Evolutionary conservation across 441 rosid species (phyloP).

Genomic region (Erodium texanum): DNA sequence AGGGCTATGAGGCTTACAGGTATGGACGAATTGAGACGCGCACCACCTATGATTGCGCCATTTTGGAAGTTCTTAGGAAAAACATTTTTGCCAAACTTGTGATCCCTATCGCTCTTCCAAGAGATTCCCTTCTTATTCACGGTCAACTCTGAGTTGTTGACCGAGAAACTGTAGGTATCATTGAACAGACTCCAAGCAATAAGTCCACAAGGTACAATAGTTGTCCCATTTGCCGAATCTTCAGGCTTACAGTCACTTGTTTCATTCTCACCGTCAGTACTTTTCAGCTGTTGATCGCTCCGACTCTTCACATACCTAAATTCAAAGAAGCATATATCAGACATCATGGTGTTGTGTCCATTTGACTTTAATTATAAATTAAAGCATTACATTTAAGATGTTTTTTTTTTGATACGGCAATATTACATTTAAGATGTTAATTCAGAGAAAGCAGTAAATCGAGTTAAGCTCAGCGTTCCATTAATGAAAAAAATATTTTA

Average conservation of each 20-base stretch:
- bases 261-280: slow-evolving; percentile 13
- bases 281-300: slow-evolving; percentile 34
- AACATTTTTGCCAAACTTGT: slow-evolving; percentile 43
- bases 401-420: too few relatives aligned
- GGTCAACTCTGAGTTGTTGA: slow-evolving; percentile 18
- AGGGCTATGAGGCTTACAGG: slow-evolving; percentile 27
- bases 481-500: not conserved
- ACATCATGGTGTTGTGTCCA: not conserved
- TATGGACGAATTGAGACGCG: slow-evolving; percentile 28
- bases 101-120: slow-evolving; percentile 37
- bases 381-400: too few relatives aligned
- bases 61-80: slow-evolving; percentile 44
- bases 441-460: not conserved
- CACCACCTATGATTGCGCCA: slow-evolving; percentile 36
- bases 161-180: slow-evolving; percentile 33
- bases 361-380: too few relatives aligned
- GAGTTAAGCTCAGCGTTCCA: not conserved
- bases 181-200: slow-evolving; percentile 52
- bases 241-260: slow-evolving; percentile 32
- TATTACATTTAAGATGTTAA: too few relatives aligned
- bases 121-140: slow-evolving; percentile 40
- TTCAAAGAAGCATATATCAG: slow-evolving; percentile 9
- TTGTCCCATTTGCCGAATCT: slow-evolving; percentile 12
- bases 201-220: slow-evolving; percentile 51
- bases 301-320: slow-evolving; percentile 42